phyloP scores from a whole-genome alignment of 495 filamentous ascomycete species.

The Collariella sp. region DNA sequence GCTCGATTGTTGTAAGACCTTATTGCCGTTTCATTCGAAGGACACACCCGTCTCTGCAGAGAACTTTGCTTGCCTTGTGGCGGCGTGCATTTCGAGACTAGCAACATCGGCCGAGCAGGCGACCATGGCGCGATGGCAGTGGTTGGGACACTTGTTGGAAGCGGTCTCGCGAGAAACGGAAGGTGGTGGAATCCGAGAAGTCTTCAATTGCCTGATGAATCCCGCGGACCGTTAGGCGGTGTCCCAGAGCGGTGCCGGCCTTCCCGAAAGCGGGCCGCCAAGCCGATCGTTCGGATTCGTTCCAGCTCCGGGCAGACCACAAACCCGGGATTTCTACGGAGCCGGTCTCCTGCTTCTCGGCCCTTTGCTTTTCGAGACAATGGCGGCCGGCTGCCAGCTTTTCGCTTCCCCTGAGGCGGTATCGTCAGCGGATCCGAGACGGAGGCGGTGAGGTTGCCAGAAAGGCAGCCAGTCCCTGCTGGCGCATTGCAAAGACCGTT shows the following conservation, averaged over 20 bases:
- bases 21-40: neutral
- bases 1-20: neutral
- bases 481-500: neutral
- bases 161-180: neutral
- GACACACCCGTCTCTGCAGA: neutral
- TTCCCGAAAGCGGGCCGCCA: slow-evolving; percentile 11
- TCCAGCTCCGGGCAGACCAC: neutral
- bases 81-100: neutral
- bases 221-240: neutral
- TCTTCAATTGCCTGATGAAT: neutral
- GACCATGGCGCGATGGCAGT: neutral
- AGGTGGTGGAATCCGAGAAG: neutral
- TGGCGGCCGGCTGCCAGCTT: neutral
- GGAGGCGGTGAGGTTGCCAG: neutral
- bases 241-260: slow-evolving; percentile 1
- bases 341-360: neutral
- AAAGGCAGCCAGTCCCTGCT: slow-evolving; percentile 1
- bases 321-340: neutral
- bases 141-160: neutral
- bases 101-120: neutral
- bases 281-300: slow-evolving; percentile 2
- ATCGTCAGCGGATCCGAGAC: neutral
- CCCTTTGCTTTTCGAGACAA: neutral
- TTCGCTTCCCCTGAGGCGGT: neutral
- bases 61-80: neutral